phyloP scores from a whole-genome alignment of 2,329 filamentous ascomycete species.

The Ophiostoma sp. region DNA sequence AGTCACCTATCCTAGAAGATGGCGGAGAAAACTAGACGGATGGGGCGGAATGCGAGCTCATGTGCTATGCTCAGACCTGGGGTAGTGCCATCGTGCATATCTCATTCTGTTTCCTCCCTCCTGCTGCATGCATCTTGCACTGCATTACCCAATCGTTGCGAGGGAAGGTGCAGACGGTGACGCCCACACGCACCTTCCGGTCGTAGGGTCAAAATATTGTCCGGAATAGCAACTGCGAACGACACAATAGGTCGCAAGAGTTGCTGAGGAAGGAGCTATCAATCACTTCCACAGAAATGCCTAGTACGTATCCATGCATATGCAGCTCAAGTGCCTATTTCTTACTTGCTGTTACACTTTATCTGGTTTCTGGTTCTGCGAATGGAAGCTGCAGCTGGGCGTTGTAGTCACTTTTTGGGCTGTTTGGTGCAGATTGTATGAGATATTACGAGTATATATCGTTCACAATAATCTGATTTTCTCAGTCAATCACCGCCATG shows the following conservation, averaged over 20 bases:
- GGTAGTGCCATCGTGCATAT: not conserved
- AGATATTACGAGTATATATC: not conserved
- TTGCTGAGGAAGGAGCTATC: constrained; percentile 19
- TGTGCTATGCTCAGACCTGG: constrained; percentile 7
- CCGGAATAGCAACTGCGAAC: not conserved
- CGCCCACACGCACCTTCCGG: not conserved
- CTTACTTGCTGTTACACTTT: constrained; percentile 10
- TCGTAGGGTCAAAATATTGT: not conserved
- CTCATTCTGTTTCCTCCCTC: not conserved
- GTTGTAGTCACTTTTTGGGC: not conserved
- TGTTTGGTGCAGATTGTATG: not conserved
- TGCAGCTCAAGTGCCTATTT: constrained; percentile 5
- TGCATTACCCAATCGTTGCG: constrained; percentile 5
- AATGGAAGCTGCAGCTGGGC: constrained; percentile 14
- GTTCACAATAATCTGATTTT: not conserved
- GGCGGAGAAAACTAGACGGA: not conserved
- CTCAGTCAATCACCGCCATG: not conserved
- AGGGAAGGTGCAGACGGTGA: constrained; percentile 17
- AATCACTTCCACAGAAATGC: not conserved
- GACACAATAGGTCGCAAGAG: not conserved
- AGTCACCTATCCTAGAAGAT: not conserved
- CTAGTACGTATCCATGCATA: constrained; percentile 6
- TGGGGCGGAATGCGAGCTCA: not conserved
- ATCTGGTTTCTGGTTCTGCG: constrained; percentile 15
- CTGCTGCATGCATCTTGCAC: constrained; percentile 16